phyloP scores from a whole-genome alignment of 1,284 basidiomycete species.

The Pterulicium gracile region DNA sequence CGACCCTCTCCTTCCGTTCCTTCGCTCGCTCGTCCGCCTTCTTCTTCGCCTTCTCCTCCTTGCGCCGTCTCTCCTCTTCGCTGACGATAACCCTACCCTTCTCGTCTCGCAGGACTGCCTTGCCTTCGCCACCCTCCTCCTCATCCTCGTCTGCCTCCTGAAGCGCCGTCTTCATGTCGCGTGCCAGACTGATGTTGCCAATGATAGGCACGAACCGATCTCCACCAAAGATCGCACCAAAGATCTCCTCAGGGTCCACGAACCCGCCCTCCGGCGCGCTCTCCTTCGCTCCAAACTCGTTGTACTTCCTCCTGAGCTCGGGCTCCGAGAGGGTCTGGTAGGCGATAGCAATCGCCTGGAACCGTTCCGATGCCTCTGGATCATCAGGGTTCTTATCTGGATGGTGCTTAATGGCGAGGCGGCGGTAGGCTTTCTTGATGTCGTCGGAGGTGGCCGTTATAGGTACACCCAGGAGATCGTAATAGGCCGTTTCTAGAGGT shows the following conservation, averaged over 20 bases:
- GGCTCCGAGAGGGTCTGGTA: conserved; percentile 88
- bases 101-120: conserved; percentile 37
- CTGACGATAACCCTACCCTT: conserved; percentile 65
- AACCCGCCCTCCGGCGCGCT: conserved; percentile 69
- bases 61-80: conserved; percentile 76
- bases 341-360: conserved; percentile 83
- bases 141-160: conserved; percentile 85
- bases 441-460: conserved; percentile 73
- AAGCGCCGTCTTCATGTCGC: conserved; percentile 96
- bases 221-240: conserved; percentile 88
- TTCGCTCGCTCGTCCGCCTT: conserved; percentile 71
- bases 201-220: conserved; percentile 79
- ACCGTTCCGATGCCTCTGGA: conserved; percentile 82
- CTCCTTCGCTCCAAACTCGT: conserved; percentile 81
- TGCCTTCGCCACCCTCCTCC: conserved; percentile 29
- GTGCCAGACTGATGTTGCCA: conserved; percentile 74
- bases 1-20: conserved; percentile 69
- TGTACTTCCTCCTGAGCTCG: conserved; percentile 81
- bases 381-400: conserved; percentile 93
- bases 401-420: conserved; percentile 89
- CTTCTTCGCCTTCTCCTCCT: conserved; percentile 68
- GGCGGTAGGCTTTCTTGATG: conserved; percentile 94
- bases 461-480: conserved; percentile 73
- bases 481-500: conserved; percentile 84
- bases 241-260: conserved; percentile 73